Evolutionary conservation across 768 basidiomycete genomes (phyloP).

Genomic region (Leccinum barrowsii): DNA sequence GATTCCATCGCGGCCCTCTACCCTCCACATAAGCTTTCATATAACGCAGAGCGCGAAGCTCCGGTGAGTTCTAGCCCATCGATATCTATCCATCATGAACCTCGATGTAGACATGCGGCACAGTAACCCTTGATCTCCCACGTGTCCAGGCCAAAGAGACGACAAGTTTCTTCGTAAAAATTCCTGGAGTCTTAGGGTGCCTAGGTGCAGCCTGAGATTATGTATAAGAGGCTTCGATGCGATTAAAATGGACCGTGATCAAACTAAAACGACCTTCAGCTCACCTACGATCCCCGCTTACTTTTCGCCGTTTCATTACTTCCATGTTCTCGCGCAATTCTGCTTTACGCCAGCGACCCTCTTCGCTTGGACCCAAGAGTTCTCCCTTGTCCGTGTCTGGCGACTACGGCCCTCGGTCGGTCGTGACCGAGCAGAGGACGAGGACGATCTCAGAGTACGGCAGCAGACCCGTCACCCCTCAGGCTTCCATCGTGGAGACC

Average conservation of each 20-base stretch:
- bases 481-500: not conserved
- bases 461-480: constrained; percentile 16
- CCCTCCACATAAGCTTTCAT: too few relatives aligned
- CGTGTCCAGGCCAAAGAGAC: not conserved
- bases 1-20: too few relatives aligned
- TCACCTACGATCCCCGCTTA: not conserved
- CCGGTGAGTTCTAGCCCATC: not conserved
- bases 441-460: constrained; percentile 18
- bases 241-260: not conserved
- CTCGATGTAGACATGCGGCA: not conserved
- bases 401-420: constrained; percentile 1
- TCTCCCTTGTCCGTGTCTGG: constrained; percentile 12
- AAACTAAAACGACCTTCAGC: not conserved
- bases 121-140: not conserved
- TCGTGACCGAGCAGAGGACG: constrained; percentile 7
- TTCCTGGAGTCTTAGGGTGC: not conserved
- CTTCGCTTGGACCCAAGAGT: not conserved
- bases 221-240: not conserved
- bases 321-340: constrained; percentile 10
- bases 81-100: not conserved
- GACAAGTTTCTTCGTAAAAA: not conserved
- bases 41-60: too few relatives aligned
- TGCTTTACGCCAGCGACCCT: not conserved
- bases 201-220: not conserved
- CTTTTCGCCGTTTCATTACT: not conserved